These are phyloP conservation scores for Fomitopsis schrenkii DNA, from an alignment of 1,284 basidiomycete genomes.

Conservation along the genomic window DNA sequence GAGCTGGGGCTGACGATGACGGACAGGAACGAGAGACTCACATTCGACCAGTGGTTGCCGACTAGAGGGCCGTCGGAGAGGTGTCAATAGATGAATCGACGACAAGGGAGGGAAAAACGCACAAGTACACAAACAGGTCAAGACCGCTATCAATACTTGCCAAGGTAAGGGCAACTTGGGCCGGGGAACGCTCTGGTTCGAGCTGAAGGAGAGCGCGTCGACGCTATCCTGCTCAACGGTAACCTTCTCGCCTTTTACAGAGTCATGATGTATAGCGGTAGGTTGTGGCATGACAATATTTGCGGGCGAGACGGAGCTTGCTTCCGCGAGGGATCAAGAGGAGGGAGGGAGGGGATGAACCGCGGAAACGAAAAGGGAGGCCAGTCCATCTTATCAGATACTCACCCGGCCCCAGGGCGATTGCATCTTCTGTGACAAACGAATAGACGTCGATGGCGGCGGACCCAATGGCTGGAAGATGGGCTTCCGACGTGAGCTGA, in stretches of 20 bases:
- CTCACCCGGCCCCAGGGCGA: background rate
- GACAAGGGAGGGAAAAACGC: conserved; percentile 6
- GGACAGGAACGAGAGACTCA: conserved; percentile 14
- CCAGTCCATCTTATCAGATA: conserved; percentile 31
- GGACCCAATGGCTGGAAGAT: background rate
- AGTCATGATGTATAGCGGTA: background rate
- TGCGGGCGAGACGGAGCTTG: background rate
- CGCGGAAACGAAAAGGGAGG: background rate
- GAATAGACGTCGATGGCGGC: background rate
- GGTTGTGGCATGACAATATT: background rate
- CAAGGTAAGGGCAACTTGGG: conserved; percentile 22
- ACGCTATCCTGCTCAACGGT: conserved; percentile 5
- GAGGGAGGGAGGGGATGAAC: conserved; percentile 11
- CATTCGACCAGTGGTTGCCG: conserved; percentile 45
- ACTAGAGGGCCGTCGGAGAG: conserved; percentile 23
- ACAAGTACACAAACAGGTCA: conserved; percentile 31
- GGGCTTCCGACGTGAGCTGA: background rate
- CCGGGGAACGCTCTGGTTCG: background rate
- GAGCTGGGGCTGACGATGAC: background rate
- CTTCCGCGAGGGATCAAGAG: background rate
- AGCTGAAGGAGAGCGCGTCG: conserved; percentile 11
- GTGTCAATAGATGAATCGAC: background rate
- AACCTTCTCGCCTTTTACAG: conserved; percentile 18
- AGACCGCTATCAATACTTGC: conserved; percentile 26
- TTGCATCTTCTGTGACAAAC: conserved; percentile 4